phyloP scores from a whole-genome alignment of 1,139 yeast genomes.

The Arxiozyma slooffiae region DNA sequence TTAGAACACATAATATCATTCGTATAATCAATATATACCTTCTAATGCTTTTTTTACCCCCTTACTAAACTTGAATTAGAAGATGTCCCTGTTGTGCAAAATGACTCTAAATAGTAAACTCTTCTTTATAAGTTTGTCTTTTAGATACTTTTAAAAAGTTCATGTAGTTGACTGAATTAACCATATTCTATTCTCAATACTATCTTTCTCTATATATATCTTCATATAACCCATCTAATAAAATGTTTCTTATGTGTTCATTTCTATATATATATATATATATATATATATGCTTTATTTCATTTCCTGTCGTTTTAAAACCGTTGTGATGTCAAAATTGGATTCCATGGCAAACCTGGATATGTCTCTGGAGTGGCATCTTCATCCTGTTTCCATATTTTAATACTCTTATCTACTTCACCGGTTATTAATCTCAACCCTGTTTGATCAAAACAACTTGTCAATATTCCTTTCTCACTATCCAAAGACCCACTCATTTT shows the following conservation, averaged over 20 bases:
- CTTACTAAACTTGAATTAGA: too few species aligned
- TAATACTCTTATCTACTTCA: conserved; percentile 81
- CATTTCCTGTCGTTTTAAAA: conserved; percentile 10
- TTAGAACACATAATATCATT: too few species aligned
- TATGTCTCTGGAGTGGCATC: conserved; percentile 38
- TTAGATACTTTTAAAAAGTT: too few species aligned
- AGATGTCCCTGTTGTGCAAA: too few species aligned
- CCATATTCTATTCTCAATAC: too few species aligned
- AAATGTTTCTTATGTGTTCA: neutral
- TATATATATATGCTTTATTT: too few species aligned
- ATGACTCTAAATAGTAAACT: too few species aligned
- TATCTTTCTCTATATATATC: neutral
- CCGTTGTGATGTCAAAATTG: conserved; percentile 27
- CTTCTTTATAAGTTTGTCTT: too few species aligned
- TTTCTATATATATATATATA: neutral
- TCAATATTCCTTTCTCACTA: conserved; percentile 58
- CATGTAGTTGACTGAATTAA: too few species aligned
- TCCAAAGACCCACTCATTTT: conserved; percentile 63
- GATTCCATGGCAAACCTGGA: conserved; percentile 43
- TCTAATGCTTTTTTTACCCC: too few species aligned
- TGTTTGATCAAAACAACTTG: conserved; percentile 67
- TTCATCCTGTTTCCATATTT: conserved; percentile 63
- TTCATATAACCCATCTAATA: too few species aligned
- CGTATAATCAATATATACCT: too few species aligned
- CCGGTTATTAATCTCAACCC: conserved; percentile 79